A percentile compares a stretch with the other conserved stretches of the same genome.
phyloP scores from a whole-genome alignment of 2,329 filamentous ascomycete species.

The Pseudogymnoascus sp. region DNA sequence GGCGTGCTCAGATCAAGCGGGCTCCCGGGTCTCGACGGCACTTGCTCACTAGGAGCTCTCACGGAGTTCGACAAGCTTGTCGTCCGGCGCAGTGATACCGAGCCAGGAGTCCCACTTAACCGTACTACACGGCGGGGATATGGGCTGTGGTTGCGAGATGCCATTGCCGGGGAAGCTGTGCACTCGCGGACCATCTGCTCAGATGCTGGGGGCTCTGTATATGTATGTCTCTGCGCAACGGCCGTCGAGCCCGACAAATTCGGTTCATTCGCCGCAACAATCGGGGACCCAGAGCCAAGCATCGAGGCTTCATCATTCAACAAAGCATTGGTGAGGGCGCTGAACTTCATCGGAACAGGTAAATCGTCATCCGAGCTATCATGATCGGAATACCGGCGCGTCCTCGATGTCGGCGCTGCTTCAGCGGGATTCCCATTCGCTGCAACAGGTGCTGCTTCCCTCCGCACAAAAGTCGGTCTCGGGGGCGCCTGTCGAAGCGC shows the following conservation, averaged over 20 bases:
- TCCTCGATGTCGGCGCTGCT: slow-evolving; percentile 17
- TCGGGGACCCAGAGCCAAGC: slow-evolving; percentile 19
- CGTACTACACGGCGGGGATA: slow-evolving; percentile 25
- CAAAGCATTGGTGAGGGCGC: slow-evolving; percentile 81
- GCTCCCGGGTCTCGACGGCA: slow-evolving; percentile 11
- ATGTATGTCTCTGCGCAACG: neutral
- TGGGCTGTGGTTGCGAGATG: slow-evolving; percentile 18
- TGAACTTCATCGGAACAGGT: slow-evolving; percentile 84
- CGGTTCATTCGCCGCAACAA: neutral
- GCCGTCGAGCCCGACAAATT: neutral
- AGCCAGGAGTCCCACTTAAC: slow-evolving; percentile 26
- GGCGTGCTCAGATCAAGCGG: slow-evolving; percentile 27
- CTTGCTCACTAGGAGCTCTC: slow-evolving; percentile 16
- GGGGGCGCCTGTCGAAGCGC: slow-evolving; percentile 42
- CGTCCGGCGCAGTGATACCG: slow-evolving; percentile 21
- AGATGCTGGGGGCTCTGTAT: neutral
- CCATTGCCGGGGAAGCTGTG: neutral
- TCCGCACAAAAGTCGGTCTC: slow-evolving; percentile 30
- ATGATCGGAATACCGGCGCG: slow-evolving; percentile 47
- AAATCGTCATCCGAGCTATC: slow-evolving; percentile 96
- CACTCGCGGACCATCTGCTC: neutral
- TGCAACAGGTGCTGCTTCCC: slow-evolving; percentile 12
- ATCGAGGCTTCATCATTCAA: slow-evolving; percentile 50
- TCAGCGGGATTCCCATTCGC: neutral
- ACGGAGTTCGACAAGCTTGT: slow-evolving; percentile 23